phyloP scores from a whole-genome alignment of 305 asterid species.

The Fraxinus greggii region DNA sequence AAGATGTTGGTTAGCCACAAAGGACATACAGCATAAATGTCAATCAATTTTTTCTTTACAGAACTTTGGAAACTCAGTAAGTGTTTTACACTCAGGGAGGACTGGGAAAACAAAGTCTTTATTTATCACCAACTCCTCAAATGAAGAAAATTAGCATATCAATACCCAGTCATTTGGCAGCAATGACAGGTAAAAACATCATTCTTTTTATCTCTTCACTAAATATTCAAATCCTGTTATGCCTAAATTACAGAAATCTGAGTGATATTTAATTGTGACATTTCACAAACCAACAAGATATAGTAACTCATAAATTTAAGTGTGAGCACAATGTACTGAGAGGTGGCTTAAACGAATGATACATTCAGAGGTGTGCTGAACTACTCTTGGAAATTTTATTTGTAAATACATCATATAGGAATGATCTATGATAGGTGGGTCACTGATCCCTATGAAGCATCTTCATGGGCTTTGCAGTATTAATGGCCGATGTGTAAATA shows the following conservation, averaged over 20 bases:
- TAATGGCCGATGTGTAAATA: no score
- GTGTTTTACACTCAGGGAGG: not conserved
- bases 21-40: not conserved
- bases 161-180: not conserved
- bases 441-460: no score
- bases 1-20: constrained; percentile 32
- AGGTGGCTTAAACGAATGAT: not conserved
- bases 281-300: not conserved
- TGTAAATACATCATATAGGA: not conserved
- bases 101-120: no score
- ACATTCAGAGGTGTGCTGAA: not conserved
- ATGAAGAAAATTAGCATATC: not conserved
- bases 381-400: not conserved
- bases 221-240: not conserved
- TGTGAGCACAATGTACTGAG: not conserved
- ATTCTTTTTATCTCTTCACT: not conserved
- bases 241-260: not conserved
- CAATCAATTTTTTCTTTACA: not conserved
- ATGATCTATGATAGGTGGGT: not conserved
- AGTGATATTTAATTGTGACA: not conserved
- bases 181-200: not conserved
- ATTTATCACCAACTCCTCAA: not conserved
- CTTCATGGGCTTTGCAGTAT: no score
- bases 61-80: not conserved
- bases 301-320: not conserved